Evolutionary conservation across 805 yeast species (phyloP), one percentile per base, ranked within the genome.

Genomic region (Kluyveromyces starmeri): DNA sequence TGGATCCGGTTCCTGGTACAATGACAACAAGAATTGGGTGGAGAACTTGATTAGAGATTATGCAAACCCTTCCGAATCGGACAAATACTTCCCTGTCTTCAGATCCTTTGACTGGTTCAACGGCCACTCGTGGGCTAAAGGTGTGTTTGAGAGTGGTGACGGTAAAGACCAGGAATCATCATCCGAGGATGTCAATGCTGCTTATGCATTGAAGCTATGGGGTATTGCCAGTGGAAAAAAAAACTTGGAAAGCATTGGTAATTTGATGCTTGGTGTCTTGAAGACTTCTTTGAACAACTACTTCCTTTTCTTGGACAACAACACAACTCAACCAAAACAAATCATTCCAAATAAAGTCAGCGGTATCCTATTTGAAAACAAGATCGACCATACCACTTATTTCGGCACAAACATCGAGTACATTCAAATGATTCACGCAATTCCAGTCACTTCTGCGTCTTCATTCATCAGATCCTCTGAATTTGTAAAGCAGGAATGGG

Each of bases 41-140:
- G 70, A 67, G 30, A 60, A 72, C 10, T 62, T 80, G 36, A 52
- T 77, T n/a, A 67, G 86, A 55, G 88, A 80, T 57, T 73, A 70
- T 40, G 78, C 82, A 3, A 75, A 73, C 42, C 82, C 83, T 4
- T 58, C 64, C 5, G 61, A 59, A 11, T 57, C 61, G 5, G 88
- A 81, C 45, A 45, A 51, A 2, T 69, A 55, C 46, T 80, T 79
- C 59, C 86, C 86, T 5, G 77, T 71, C 12, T 77, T 65, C 28
- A 67, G 88, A 48, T 67, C 75, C 6, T 80, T 79, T 57, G 84
- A 78, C 50, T 81, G 83, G 83, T 81, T 61, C 50, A 71, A 71
- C 47, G 89, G 89, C 1, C 88, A 81, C 51, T 78, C 86, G 0
- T 79, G 80, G 73, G 89, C 88, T 1, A 77, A 76, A 48, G 88